These are phyloP conservation scores for Calonectria hongkongensis DNA, from an alignment of 2,329 filamentous ascomycete species.

Conservation along the genomic window DNA sequence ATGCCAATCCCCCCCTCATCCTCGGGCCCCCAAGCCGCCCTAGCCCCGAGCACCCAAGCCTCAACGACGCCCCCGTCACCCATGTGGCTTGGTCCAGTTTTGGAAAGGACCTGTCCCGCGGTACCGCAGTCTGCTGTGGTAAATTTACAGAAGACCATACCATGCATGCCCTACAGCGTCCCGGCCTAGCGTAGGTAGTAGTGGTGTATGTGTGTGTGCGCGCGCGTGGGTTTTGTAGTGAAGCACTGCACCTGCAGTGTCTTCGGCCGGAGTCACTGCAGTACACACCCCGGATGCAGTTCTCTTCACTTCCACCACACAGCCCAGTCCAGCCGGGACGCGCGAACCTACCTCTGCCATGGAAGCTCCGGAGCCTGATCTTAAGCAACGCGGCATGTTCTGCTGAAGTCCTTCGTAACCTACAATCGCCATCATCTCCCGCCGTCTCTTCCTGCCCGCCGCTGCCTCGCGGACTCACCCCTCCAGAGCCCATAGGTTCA, in stretches of 20 bases:
- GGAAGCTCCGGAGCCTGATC: constrained; percentile 53
- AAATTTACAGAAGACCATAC: no score
- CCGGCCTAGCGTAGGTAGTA: not conserved
- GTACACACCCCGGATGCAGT: constrained; percentile 15
- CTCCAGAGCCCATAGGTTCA: constrained; percentile 19
- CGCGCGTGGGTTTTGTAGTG: not conserved
- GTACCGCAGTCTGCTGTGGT: constrained; percentile 1
- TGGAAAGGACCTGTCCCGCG: constrained; percentile 22
- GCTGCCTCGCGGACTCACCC: constrained; percentile 12
- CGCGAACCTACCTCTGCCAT: constrained; percentile 26
- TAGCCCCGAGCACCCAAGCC: constrained; percentile 26
- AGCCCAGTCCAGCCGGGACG: constrained; percentile 14
- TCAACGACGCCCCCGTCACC: constrained; percentile 35
- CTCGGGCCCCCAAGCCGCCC: constrained; percentile 15
- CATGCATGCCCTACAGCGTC: constrained; percentile 1
- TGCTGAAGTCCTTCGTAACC: constrained; percentile 42
- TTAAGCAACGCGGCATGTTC: constrained; percentile 48
- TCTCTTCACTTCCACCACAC: constrained; percentile 17
- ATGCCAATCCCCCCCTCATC: not conserved
- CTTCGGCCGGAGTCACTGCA: not conserved
- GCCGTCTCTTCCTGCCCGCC: constrained; percentile 8
- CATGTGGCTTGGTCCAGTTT: constrained; percentile 39
- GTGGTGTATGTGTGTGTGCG: not conserved
- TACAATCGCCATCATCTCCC: constrained; percentile 36
- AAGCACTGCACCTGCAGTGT: constrained; percentile 17